These are phyloP conservation scores for Aspergillus ochraceoroseus DNA, from an alignment of 2,329 filamentous ascomycete species.

Conservation along the genomic window DNA sequence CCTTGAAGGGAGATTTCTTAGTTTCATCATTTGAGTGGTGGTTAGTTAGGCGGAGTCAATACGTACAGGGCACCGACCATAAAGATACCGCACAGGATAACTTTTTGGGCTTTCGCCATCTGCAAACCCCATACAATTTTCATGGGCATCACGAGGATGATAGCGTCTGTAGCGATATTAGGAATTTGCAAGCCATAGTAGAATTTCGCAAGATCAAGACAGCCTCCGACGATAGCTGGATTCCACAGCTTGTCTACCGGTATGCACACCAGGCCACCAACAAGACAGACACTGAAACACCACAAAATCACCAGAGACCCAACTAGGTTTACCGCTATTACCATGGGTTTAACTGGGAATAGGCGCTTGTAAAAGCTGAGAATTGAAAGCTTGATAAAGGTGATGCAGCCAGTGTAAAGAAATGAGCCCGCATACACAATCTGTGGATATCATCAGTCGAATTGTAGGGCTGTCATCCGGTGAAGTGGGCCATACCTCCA, in stretches of 20 bases:
- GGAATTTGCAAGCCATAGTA: conserved; percentile 28
- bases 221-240: conserved; percentile 21
- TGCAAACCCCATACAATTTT: conserved; percentile 26
- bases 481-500: conserved; percentile 25
- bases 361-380: conserved; percentile 26
- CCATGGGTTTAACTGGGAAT: conserved; percentile 24
- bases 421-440: conserved; percentile 12
- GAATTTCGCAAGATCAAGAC: conserved; percentile 25
- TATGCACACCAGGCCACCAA: conserved; percentile 25
- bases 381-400: conserved; percentile 28
- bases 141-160: conserved; percentile 28
- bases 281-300: conserved; percentile 23
- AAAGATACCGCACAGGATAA: conserved; percentile 26
- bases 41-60: background rate
- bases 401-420: conserved; percentile 24
- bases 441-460: background rate
- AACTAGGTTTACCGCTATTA: conserved; percentile 18
- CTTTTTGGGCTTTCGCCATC: conserved; percentile 21
- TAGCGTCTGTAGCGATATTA: conserved; percentile 28
- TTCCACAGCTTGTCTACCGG: conserved; percentile 26
- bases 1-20: conserved; percentile 5
- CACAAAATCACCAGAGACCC: conserved; percentile 21
- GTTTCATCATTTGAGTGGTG: background rate
- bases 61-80: conserved; percentile 23
- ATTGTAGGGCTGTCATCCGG: no score